Evolutionary conservation across 1,284 basidiomycete species (phyloP), one percentile per base, ranked within the genome.

Genomic region (Pseudozyma thailandica): DNA sequence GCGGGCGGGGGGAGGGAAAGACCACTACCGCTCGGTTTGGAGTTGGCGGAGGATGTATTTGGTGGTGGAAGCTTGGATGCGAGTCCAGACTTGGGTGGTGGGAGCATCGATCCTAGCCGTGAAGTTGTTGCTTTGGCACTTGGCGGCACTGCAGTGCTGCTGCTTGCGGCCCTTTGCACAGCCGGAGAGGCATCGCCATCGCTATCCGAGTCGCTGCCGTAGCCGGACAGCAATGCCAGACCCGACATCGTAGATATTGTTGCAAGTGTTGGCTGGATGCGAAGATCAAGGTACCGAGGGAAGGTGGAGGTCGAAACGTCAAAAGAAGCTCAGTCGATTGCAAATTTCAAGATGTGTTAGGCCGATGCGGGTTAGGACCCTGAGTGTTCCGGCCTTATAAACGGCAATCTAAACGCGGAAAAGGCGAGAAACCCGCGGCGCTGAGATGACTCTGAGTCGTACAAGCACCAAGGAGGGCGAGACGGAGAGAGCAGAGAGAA

Each of bases 171-270:
- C 5, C 9, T n/a, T 2, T 23, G 28, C 20, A 37, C 33, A 12
- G 21, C 28, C 6, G 39, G 41, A n/a, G 39, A 5, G 15, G 2
- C 16, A n/a, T 33, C 50, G 2, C 38, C 44, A 6, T 58, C 54
- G 7, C 43, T 41, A 16, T 69, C 65, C 26, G 65, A 69, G 44
- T 69, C 65, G 48, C 65, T 69, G 21, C 51, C 59, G 44, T 69
- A 69, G 15, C 55, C 59, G 20, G 55, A 55, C 12, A 69, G 65
- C 35, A 50, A 62, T 48, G 65, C 51, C 18, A 69, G 43, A 8
- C 59, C 65, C 5, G 59, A 41, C 64, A 61, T 68, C 39, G 27
- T 33, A 33, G 37, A 39, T 43, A 41, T 20, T 45, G 47, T 15
- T 57, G 42, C 13, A 37, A 20, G 23, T 23, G 25, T 30, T 28